These are phyloP conservation scores for Heteromeles arbutifolia DNA, from an alignment of 306 rosid genomes.

Conservation along the genomic window DNA sequence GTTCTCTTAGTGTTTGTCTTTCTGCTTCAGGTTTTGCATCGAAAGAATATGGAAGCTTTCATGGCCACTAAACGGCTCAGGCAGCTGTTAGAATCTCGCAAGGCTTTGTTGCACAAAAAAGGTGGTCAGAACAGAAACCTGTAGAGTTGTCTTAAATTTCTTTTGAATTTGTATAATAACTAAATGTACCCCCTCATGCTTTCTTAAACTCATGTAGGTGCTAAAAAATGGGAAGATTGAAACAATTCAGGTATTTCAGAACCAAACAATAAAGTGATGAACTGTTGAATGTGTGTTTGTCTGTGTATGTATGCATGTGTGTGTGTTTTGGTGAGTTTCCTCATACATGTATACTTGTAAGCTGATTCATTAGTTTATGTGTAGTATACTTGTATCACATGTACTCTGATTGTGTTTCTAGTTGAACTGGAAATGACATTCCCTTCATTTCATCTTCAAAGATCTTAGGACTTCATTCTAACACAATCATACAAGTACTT, in stretches of 20 bases:
- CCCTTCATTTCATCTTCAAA: background rate
- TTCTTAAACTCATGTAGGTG: slow-evolving; percentile 45
- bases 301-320: background rate
- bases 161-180: background rate
- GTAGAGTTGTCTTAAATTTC: background rate
- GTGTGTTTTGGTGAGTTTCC: background rate
- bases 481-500: background rate
- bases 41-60: slow-evolving; percentile 81
- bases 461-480: background rate
- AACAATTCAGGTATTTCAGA: slow-evolving; percentile 52
- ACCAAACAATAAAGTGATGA: background rate
- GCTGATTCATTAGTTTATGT: background rate
- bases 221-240: slow-evolving; percentile 30
- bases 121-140: slow-evolving; percentile 36
- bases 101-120: slow-evolving; percentile 38
- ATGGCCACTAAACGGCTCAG: slow-evolving; percentile 56
- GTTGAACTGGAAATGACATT: background rate
- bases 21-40: slow-evolving; percentile 68
- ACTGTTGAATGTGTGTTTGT: background rate
- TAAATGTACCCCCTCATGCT: background rate
- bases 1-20: slow-evolving; percentile 10
- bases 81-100: slow-evolving; percentile 63
- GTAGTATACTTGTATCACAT: background rate
- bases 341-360: background rate
- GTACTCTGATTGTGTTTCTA: background rate